These are phyloP conservation scores for Talaromyces islandicus DNA, from an alignment of 2,329 filamentous ascomycete species.

Conservation along the genomic window DNA sequence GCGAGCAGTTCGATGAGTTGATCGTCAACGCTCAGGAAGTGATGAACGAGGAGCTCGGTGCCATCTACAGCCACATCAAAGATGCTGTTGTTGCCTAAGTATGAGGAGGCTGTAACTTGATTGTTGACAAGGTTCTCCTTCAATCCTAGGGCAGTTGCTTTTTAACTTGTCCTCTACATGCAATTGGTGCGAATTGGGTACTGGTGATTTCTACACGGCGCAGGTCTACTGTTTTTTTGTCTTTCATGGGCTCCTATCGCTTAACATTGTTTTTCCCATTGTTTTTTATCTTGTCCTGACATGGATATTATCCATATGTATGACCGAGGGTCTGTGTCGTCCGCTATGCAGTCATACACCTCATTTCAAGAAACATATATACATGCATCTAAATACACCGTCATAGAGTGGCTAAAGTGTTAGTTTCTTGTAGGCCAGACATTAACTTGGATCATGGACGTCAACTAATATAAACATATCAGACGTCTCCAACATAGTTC, in stretches of 20 bases:
- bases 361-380: not conserved
- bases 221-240: not conserved
- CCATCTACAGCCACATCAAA: constrained; percentile 39
- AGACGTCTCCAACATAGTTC: too few species aligned
- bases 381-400: not conserved
- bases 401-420: not conserved
- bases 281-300: not conserved
- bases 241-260: not conserved
- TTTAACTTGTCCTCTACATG: not conserved
- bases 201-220: not conserved
- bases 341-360: not conserved
- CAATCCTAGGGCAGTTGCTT: not conserved
- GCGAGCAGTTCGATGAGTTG: constrained; percentile 35
- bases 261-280: not conserved
- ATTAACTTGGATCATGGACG: not conserved
- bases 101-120: not conserved
- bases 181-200: not conserved
- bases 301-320: not conserved
- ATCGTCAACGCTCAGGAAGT: constrained; percentile 44
- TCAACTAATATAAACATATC: too few species aligned
- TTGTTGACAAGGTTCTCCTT: not conserved
- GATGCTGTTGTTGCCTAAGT: constrained; percentile 36
- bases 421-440: not conserved
- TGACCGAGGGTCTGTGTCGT: not conserved
- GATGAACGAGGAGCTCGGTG: constrained; percentile 40